Conservation (phyloP, 106 monocot genomes). For the Phalaenopsis aphrodite region DNA sequence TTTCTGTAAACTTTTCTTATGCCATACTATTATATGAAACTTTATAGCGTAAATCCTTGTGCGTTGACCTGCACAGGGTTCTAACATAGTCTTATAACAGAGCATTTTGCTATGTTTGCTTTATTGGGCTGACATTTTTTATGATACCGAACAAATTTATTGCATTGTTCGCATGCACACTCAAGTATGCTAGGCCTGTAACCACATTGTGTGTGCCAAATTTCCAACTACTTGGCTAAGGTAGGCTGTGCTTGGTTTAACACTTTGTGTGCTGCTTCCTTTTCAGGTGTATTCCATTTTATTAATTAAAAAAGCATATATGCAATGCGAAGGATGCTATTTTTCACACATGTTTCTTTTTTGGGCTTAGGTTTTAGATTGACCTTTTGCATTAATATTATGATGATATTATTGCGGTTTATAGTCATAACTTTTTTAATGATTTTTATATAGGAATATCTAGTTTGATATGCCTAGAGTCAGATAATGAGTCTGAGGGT, state of each 20-base stretch:
- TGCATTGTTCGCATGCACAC: no score
- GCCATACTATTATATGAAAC: background rate
- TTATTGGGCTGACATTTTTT: background rate
- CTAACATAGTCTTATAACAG: background rate
- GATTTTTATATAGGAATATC: constrained; percentile 24
- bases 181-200: no score
- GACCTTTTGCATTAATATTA: background rate
- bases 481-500: constrained; percentile 46
- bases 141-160: no score
- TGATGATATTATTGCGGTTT: background rate
- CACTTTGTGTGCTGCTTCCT: background rate
- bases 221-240: no score
- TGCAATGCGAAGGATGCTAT: background rate
- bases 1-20: background rate
- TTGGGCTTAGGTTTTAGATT: background rate
- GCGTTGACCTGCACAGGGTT: background rate
- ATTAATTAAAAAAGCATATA: background rate
- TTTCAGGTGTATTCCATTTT: background rate
- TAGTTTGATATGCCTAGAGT: constrained; percentile 54
- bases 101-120: no score
- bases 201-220: no score
- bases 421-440: background rate
- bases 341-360: background rate
- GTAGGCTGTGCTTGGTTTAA: no score
- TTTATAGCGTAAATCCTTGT: background rate